Conservation (phyloP, 73 alveolate genomes). For the Paramecium primaurelia region DNA sequence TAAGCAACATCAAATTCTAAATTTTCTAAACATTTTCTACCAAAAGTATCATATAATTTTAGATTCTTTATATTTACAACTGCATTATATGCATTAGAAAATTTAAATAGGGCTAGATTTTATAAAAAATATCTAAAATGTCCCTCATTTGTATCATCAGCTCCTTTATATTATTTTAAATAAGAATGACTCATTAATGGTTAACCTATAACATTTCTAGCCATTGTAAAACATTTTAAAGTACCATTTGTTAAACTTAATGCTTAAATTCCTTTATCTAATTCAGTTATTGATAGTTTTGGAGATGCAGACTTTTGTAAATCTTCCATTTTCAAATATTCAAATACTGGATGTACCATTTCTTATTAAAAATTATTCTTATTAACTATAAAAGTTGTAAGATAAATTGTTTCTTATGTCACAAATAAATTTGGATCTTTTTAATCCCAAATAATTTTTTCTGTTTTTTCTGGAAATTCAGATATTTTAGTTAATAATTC, state of each 20-base stretch:
- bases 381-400: conserved; percentile 75
- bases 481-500: conserved; percentile 78
- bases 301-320: conserved; percentile 65
- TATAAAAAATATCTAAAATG: conserved; percentile 94
- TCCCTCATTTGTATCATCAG: conserved; percentile 92
- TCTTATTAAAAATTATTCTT: conserved; percentile 87
- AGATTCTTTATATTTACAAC: conserved; percentile 75
- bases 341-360: conserved; percentile 74
- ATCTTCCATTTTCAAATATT: conserved; percentile 85
- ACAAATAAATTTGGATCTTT: conserved; percentile 89
- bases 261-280: conserved; percentile 88
- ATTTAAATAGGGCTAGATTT: conserved; percentile 81
- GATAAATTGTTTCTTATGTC: conserved; percentile 75
- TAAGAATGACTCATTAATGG: conserved; percentile 85
- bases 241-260: conserved; percentile 81
- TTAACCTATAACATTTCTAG: conserved; percentile 81
- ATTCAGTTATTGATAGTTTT: neutral
- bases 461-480: conserved; percentile 74
- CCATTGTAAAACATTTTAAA: conserved; percentile 69
- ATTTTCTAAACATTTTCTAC: conserved; percentile 86
- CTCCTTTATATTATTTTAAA: conserved; percentile 85
- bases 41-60: conserved; percentile 83
- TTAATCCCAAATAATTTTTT: conserved; percentile 90
- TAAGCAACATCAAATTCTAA: conserved; percentile 91
- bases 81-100: conserved; percentile 77